Conservation (phyloP, 495 filamentous ascomycete species). For the Acidiella bohemica region DNA sequence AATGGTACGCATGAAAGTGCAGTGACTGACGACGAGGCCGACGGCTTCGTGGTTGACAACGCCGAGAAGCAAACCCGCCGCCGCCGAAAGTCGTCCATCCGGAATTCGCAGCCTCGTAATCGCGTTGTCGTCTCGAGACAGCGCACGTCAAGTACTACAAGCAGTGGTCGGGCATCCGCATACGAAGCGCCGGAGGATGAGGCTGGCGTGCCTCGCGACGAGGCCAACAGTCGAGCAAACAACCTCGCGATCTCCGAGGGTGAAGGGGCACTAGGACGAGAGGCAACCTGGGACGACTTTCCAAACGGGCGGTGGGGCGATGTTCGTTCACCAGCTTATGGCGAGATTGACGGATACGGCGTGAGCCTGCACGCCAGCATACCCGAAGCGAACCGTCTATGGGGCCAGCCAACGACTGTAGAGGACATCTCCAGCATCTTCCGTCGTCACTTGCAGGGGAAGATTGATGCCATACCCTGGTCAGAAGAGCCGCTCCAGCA, state of each 20-base stretch:
- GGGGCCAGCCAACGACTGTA: conserved; percentile 57
- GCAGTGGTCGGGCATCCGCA: conserved; percentile 38
- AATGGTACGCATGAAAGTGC: conserved; percentile 34
- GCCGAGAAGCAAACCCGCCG: conserved; percentile 16
- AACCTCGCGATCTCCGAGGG: conserved; percentile 89
- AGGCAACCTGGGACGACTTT: conserved; percentile 98
- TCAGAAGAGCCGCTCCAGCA: conserved; percentile 76
- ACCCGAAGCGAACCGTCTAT: conserved; percentile 62
- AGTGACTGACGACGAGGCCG: conserved; percentile 35
- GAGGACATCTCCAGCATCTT: conserved; percentile 69
- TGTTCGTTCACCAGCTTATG: conserved; percentile 60
- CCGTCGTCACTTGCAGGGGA: conserved; percentile 60
- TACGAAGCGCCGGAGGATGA: conserved; percentile 51
- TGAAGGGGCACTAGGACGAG: conserved; percentile 74
- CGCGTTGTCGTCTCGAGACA: conserved; percentile 68
- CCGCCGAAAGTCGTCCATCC: conserved; percentile 30
- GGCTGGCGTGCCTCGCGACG: conserved; percentile 46
- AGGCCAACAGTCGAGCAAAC: conserved; percentile 54
- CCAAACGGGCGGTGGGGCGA: conserved; percentile 97
- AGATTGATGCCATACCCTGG: conserved; percentile 74
- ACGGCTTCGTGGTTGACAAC: conserved; percentile 20
- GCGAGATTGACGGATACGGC: conserved; percentile 92
- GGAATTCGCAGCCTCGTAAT: conserved; percentile 61
- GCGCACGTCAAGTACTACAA: conserved; percentile 38
- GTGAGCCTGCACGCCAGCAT: conserved; percentile 72